Evolutionary conservation across 768 basidiomycete genomes (phyloP).

Genomic region (Coprinopsis marcescibilis): DNA sequence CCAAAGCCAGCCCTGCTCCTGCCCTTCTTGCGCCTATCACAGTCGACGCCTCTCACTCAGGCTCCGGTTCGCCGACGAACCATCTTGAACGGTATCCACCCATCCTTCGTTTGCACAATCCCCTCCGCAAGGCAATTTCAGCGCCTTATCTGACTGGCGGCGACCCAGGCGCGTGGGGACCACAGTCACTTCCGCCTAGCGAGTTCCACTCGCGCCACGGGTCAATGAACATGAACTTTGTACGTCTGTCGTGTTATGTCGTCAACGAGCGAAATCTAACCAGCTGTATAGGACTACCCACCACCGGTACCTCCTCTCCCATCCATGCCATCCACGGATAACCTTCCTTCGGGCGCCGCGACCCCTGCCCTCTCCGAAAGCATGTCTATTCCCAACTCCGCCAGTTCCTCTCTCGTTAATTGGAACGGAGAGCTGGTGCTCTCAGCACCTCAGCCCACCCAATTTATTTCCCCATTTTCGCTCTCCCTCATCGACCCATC

Average conservation of each 20-base stretch:
- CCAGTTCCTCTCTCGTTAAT: constrained; percentile 31
- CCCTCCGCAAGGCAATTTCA: constrained; percentile 9
- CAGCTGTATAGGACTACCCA: not conserved
- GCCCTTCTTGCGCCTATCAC: constrained; percentile 16
- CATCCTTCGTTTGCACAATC: not conserved
- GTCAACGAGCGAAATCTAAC: not conserved
- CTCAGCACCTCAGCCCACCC: constrained; percentile 17
- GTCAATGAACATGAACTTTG: not conserved
- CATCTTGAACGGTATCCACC: constrained; percentile 13
- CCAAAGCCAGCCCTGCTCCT: constrained; percentile 6
- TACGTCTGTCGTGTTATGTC: not conserved
- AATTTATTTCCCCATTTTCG: constrained; percentile 18
- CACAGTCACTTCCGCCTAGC: not conserved
- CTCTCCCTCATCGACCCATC: constrained; percentile 12
- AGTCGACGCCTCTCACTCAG: constrained; percentile 7
- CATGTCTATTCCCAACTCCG: constrained; percentile 18
- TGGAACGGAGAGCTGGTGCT: constrained; percentile 30
- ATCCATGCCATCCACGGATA: constrained; percentile 9
- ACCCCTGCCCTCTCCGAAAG: constrained; percentile 12
- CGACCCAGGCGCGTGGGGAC: not conserved
- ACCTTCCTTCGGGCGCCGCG: constrained; percentile 12
- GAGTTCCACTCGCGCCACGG: not conserved
- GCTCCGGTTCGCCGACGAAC: constrained; percentile 5
- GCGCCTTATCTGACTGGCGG: constrained; percentile 5
- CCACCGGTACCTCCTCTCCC: constrained; percentile 11